Base-by-base conservation (phyloP, 2,329 filamentous ascomycete genomes). In the Beauveria scarabaeidicola region DNA sequence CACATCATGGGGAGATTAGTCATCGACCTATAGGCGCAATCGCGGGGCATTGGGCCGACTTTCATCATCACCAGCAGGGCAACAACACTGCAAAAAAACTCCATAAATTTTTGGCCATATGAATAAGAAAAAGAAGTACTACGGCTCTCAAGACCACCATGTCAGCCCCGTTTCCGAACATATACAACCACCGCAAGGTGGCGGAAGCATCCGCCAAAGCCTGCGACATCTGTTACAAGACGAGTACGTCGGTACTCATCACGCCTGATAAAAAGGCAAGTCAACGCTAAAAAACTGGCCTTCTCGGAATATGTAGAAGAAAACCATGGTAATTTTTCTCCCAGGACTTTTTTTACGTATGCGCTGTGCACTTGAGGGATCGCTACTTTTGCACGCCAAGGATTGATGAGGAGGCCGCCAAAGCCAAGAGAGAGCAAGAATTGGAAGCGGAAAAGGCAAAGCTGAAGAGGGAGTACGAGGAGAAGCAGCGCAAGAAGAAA, bases 181-280 rank as follows among this genome's bases (percentile, higher is more conserved):
- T 89, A 32, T 97, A 93, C 75, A 85, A 90, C 64, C 88, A 92
- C 64, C 89, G 93, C 53, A 90, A 86, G 66, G 93, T 97, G 40
- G 91, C 91, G 13, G 91, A 96, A 32, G 82, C 85, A n/a, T 82
- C 88, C 1, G 82, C 90, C 13, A 96, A 90, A 74, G 80, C 90
- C 53, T 99, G 94, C 74, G 88, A 91, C 73, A 85, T 97, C 63
- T 97, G 94, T 79, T 95, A 88, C 78, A 96, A 94, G 74, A 88
- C 89, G 9, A 91, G 87, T 61, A 85, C 87, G 7, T 95, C 88
- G 64, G 93, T 97, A 19, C 78, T 99, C 58, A 90, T 96, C 66
- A 95, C 91, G 9, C 84, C 89, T 0, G 91, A 95, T 68, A 92
- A 90, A 68, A 94, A 93, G 84, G 92, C 94, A 46, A 13, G 46